Conservation (phyloP, 202 grass and related monocot genomes). For the Eragrostis tef region DNA sequence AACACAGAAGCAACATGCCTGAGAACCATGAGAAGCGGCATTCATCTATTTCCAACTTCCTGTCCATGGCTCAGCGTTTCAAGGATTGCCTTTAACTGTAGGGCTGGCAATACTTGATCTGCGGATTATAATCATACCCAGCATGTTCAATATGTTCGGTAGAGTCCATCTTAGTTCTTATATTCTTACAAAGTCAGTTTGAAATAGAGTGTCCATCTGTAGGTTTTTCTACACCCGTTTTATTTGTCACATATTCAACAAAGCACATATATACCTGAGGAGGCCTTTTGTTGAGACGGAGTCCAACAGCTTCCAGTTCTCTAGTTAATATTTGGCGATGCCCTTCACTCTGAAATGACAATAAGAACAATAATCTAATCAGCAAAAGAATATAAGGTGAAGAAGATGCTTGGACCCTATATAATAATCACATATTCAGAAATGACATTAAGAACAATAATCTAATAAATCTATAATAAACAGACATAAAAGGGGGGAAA, state of each 20-base stretch:
- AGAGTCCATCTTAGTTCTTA: not conserved
- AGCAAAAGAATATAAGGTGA: slow-evolving; percentile 25
- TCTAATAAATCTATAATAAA: not conserved
- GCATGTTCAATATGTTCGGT: not conserved
- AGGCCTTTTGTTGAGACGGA: slow-evolving; percentile 95
- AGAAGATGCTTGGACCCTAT: slow-evolving; percentile 30
- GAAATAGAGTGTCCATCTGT: slow-evolving; percentile 5
- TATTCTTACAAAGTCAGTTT: not conserved
- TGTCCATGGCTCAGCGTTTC: not conserved
- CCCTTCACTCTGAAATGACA: slow-evolving; percentile 84
- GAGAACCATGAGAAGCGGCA: not conserved
- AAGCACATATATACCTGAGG: slow-evolving; percentile 68
- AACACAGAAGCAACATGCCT: not conserved
- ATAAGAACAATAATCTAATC: slow-evolving; percentile 42
- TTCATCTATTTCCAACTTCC: not conserved
- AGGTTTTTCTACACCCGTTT: slow-evolving; percentile 8
- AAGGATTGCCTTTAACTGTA: not conserved
- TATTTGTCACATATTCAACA: slow-evolving; percentile 2
- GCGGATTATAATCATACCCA: not conserved
- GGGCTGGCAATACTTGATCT: not conserved
- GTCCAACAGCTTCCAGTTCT: slow-evolving; percentile 94
- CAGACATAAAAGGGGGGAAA: not conserved
- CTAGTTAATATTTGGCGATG: slow-evolving; percentile 97
- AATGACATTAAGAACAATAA: too few relatives aligned
- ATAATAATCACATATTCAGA: slow-evolving; percentile 16